These are phyloP conservation scores for Fragosphaeria purpurea DNA, from an alignment of 2,329 filamentous ascomycete species.

Conservation along the genomic window DNA sequence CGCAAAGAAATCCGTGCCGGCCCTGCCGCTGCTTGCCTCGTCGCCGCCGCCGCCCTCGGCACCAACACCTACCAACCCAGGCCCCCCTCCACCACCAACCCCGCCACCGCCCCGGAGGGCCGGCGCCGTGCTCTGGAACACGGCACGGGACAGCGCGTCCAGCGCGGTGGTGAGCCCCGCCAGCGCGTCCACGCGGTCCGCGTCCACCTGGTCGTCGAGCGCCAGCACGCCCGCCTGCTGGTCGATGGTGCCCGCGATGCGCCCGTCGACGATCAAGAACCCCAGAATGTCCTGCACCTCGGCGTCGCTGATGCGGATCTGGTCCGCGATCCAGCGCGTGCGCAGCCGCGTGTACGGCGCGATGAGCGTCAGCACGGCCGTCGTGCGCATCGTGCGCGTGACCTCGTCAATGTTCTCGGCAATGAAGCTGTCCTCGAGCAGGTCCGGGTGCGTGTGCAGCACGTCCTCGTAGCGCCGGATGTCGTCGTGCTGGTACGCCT, in stretches of 20 bases:
- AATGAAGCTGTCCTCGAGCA: constrained; percentile 88
- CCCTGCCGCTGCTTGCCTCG: too few relatives aligned
- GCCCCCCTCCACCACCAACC: too few relatives aligned
- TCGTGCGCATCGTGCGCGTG: constrained; percentile 94
- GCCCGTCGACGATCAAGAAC: constrained; percentile 83
- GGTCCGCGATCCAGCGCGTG: constrained; percentile 74
- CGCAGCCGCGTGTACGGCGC: constrained; percentile 92
- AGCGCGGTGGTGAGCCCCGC: constrained; percentile 63
- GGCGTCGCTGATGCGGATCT: constrained; percentile 71
- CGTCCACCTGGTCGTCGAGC: constrained; percentile 62
- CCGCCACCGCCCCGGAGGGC: constrained; percentile 27
- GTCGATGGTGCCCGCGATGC: constrained; percentile 80
- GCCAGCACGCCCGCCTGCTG: constrained; percentile 76
- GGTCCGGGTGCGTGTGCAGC: constrained; percentile 75
- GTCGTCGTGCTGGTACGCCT: constrained; percentile 92
- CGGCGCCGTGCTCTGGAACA: constrained; percentile 71
- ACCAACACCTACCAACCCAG: too few relatives aligned
- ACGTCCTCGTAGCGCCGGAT: constrained; percentile 86
- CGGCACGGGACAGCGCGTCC: constrained; percentile 54
- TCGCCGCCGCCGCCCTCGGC: too few relatives aligned
- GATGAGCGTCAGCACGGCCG: constrained; percentile 85
- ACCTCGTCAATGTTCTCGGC: constrained; percentile 99
- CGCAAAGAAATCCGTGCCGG: too few relatives aligned
- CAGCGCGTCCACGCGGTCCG: constrained; percentile 63
- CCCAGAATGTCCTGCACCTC: constrained; percentile 96